These are phyloP conservation scores for Beauveria asiatica DNA, from an alignment of 2,329 filamentous ascomycete species.

Conservation along the genomic window DNA sequence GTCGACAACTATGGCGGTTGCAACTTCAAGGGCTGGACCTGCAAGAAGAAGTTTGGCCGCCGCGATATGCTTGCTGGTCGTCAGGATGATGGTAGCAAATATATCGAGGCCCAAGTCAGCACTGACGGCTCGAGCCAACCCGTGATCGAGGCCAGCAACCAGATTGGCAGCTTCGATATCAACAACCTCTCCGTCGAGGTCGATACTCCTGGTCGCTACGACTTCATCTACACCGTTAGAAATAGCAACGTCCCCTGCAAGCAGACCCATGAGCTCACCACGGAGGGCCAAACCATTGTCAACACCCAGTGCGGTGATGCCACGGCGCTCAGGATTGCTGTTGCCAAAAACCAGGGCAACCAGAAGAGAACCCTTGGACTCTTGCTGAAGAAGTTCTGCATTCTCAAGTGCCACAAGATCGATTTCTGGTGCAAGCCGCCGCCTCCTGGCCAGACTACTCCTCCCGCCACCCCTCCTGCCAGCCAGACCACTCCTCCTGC, in stretches of 20 bases:
- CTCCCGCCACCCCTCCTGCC: constrained; percentile 11
- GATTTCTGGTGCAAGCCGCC: constrained; percentile 61
- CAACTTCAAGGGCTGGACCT: constrained; percentile 64
- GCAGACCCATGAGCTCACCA: constrained; percentile 56
- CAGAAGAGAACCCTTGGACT: constrained; percentile 42
- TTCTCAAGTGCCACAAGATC: constrained; percentile 68
- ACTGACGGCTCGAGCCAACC: constrained; percentile 23
- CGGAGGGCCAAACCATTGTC: constrained; percentile 58
- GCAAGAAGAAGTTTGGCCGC: constrained; percentile 50
- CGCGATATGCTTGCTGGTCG: constrained; percentile 44
- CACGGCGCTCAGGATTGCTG: constrained; percentile 66
- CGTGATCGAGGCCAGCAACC: constrained; percentile 22
- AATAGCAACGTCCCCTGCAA: constrained; percentile 48
- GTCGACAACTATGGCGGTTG: constrained; percentile 65
- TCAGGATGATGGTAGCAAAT: constrained; percentile 47
- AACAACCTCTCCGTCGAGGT: constrained; percentile 62
- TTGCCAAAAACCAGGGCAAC: constrained; percentile 27
- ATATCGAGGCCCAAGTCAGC: constrained; percentile 48
- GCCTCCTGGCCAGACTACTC: constrained; percentile 11
- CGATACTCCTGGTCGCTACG: constrained; percentile 68
- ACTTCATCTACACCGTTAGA: constrained; percentile 63
- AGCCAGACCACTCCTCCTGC: not conserved
- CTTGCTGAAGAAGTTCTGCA: constrained; percentile 48
- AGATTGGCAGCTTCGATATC: constrained; percentile 60
- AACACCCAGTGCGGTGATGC: constrained; percentile 93